Base-by-base conservation (phyloP, 1,284 basidiomycete genomes). In the Stygiomarasmius scandens region DNA sequence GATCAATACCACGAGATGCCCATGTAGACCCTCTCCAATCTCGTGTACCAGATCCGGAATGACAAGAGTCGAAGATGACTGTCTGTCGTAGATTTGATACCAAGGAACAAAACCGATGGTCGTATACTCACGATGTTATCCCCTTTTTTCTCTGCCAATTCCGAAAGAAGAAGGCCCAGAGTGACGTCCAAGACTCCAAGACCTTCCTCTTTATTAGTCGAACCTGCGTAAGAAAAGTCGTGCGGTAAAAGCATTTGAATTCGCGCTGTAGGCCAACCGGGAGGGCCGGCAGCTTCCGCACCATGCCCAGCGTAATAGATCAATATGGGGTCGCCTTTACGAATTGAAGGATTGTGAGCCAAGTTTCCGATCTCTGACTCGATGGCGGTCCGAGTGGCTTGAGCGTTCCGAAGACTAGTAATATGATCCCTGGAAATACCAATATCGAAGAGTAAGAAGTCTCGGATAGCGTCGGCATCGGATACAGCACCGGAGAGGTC, bases 31-130 rank as follows among this genome's bases (percentile, higher is more conserved):
- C 58, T 23, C 27, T 27, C 14, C 53, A 45, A 22, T 46, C 32
- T 44, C 70, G 64, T 16, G 68, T 70, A 0, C 68, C 69, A n/a
- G 70, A 70, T 1, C 68, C 68, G 27, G 69, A 67, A 52, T 70
- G 65, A 52, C 70, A 70, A 45, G 65, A 71, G 50, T 71, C 68
- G 24, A 71, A 61, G 19, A 71, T 67, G 10, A 71, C 67, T 6
- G 68, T 69, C 68, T 69, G 49, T 38, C 44, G 11, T 16, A 41
- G n/a, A 20, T 20, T 22, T 47, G 46, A 20, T 32, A 41, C 24
- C 44, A 27, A 50, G 6, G 5, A n/a, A 55, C n/a, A 25, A 36
- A 6, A 49, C 24, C 23, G 45, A 9, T 11, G 25, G 41, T 23
- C 10, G 20, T 32, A 12, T 20, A 62, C 67, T 58, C 49, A 71